Evolutionary conservation across 2,329 filamentous ascomycete genomes (phyloP).

Genomic region (Calonectria montana): DNA sequence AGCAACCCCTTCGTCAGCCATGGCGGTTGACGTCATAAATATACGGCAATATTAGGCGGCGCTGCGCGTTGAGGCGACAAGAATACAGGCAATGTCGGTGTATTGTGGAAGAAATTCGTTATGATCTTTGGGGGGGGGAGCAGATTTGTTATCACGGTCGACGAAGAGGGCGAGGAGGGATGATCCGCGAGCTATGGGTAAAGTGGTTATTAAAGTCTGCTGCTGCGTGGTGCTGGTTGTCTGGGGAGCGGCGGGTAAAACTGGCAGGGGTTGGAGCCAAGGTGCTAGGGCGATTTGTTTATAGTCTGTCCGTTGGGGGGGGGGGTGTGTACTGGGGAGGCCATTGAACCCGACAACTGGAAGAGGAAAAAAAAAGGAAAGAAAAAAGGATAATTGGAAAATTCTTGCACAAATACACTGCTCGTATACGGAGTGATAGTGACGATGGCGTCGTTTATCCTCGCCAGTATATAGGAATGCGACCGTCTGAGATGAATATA

Average conservation of each 20-base stretch:
- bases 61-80: constrained; percentile 13
- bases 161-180: background rate
- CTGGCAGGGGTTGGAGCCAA: constrained; percentile 29
- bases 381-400: background rate
- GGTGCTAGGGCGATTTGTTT: background rate
- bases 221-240: constrained; percentile 43
- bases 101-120: background rate
- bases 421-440: background rate
- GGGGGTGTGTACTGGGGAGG: constrained; percentile 26
- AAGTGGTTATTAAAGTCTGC: constrained; percentile 30
- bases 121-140: background rate
- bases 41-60: constrained; percentile 19
- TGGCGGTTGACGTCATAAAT: constrained; percentile 49
- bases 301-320: background rate
- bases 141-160: background rate
- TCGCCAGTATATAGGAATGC: constrained; percentile 15
- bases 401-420: background rate
- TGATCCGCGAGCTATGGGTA: background rate
- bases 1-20: constrained; percentile 77
- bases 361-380: background rate
- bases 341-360: background rate
- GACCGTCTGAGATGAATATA: constrained; percentile 23
- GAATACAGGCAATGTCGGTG: constrained; percentile 18
- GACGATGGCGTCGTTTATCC: constrained; percentile 7
- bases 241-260: constrained; percentile 42